Evolutionary conservation across 2,329 filamentous ascomycete species (phyloP).

Genomic region (Alternaria viburni): DNA sequence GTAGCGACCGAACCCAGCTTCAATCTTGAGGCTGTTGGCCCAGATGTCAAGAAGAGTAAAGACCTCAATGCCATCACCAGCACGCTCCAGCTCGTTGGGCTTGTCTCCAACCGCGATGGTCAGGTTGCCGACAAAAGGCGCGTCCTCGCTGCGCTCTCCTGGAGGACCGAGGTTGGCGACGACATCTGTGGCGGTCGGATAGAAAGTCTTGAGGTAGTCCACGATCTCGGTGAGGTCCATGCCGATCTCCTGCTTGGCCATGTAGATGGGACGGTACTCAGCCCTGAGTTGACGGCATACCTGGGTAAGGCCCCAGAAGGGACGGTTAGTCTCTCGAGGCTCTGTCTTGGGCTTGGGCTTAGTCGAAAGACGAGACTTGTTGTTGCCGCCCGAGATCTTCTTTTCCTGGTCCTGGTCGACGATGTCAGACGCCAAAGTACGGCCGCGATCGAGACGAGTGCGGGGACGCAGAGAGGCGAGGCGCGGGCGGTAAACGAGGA

Average conservation of each 20-base stretch:
- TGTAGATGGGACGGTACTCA: slow-evolving; percentile 34
- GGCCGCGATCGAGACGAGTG: slow-evolving; percentile 26
- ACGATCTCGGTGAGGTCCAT: slow-evolving; percentile 31
- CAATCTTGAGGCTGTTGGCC: slow-evolving; percentile 37
- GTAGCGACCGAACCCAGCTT: slow-evolving; percentile 41
- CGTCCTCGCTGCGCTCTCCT: slow-evolving; percentile 11
- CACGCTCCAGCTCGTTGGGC: slow-evolving; percentile 15
- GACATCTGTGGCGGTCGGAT: slow-evolving; percentile 6
- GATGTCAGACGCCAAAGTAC: slow-evolving; percentile 24
- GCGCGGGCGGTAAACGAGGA: slow-evolving; percentile 34
- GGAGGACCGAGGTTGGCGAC: slow-evolving; percentile 4
- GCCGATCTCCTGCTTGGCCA: slow-evolving; percentile 33
- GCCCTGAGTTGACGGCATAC: slow-evolving; percentile 32
- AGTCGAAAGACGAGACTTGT: not conserved
- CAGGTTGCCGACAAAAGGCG: slow-evolving; percentile 33
- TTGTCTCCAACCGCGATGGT: slow-evolving; percentile 35
- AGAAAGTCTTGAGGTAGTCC: slow-evolving; percentile 31
- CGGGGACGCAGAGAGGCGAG: slow-evolving; percentile 30
- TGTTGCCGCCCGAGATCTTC: slow-evolving; percentile 2
- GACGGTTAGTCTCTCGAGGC: slow-evolving; percentile 26
- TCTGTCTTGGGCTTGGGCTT: slow-evolving; percentile 6
- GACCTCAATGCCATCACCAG: slow-evolving; percentile 24
- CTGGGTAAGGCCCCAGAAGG: slow-evolving; percentile 34
- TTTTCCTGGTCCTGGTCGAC: slow-evolving; percentile 14
- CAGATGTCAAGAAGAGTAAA: slow-evolving; percentile 33